Evolutionary conservation across 345 rosid genomes (phyloP).

Genomic region (Geranium rotundifolium): DNA sequence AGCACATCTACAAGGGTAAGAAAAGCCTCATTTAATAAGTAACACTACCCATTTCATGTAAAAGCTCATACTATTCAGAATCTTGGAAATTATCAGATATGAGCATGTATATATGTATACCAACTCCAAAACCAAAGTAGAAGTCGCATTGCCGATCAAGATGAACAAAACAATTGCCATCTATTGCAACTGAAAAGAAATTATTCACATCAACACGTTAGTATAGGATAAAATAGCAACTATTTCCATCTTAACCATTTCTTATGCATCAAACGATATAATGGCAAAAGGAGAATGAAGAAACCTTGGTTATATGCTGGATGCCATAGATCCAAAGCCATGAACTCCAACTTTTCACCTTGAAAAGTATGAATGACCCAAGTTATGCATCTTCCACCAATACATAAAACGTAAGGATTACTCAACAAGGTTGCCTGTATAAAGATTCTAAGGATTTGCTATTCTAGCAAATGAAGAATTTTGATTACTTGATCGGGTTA

Average conservation of each 20-base stretch:
- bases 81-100: conserved; percentile 1
- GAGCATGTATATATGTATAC: conserved; percentile 11
- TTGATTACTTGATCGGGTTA: too few relatives aligned
- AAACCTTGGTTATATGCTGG: conserved; percentile 22
- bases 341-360: conserved; percentile 3
- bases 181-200: conserved; percentile 23
- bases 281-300: not conserved
- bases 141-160: conserved; percentile 25
- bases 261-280: not conserved
- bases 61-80: not conserved
- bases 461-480: too few relatives aligned
- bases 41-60: not conserved
- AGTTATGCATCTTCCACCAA: not conserved
- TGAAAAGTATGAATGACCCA: too few relatives aligned
- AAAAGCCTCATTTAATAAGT: not conserved
- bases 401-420: too few relatives aligned
- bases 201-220: conserved; percentile 1
- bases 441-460: too few relatives aligned
- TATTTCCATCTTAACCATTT: not conserved
- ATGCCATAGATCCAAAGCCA: conserved; percentile 44
- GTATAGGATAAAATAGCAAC: not conserved
- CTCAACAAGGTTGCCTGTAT: too few relatives aligned
- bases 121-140: conserved; percentile 35
- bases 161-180: conserved; percentile 10
- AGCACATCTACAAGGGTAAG: conserved; percentile 31